Conservation (phyloP, 495 filamentous ascomycete genomes). For the Polyplosphaeria fusca region DNA sequence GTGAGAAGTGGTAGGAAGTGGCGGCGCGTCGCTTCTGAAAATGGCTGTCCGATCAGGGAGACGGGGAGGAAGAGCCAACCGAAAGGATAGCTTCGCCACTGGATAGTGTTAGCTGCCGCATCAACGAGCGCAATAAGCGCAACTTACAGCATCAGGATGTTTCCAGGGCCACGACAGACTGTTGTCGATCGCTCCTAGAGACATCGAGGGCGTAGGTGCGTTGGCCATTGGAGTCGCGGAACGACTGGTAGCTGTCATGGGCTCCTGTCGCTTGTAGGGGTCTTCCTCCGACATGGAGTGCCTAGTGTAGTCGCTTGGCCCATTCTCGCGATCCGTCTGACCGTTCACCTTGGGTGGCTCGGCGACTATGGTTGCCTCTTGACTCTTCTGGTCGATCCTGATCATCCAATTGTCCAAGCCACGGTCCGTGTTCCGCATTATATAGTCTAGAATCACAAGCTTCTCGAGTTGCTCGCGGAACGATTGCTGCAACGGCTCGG, state of each 20-base stretch:
- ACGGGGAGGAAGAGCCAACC: slow-evolving; percentile 98
- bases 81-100: slow-evolving; percentile 91
- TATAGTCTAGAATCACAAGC: slow-evolving; percentile 95
- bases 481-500: slow-evolving; percentile 78
- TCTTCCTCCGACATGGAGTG: slow-evolving; percentile 37
- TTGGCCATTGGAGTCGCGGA: slow-evolving; percentile 55
- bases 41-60: slow-evolving; percentile 91
- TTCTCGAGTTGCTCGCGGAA: slow-evolving; percentile 97
- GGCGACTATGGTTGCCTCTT: slow-evolving; percentile 79
- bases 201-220: slow-evolving; percentile 58
- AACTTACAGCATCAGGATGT: slow-evolving; percentile 83
- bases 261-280: slow-evolving; percentile 75
- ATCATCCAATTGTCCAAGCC: slow-evolving; percentile 99
- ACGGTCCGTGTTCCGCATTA: slow-evolving; percentile 98
- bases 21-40: slow-evolving; percentile 84
- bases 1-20: slow-evolving; percentile 94
- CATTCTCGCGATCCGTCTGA: slow-evolving; percentile 30
- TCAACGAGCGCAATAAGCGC: neutral
- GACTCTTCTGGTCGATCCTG: slow-evolving; percentile 78
- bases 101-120: slow-evolving; percentile 14
- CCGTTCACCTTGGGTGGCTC: slow-evolving; percentile 71
- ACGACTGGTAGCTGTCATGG: slow-evolving; percentile 73
- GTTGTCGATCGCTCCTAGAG: slow-evolving; percentile 94
- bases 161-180: slow-evolving; percentile 99
- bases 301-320: slow-evolving; percentile 23